These are phyloP conservation scores for Endocarpon pusillum DNA, from an alignment of 495 filamentous ascomycete species.

Conservation along the genomic window DNA sequence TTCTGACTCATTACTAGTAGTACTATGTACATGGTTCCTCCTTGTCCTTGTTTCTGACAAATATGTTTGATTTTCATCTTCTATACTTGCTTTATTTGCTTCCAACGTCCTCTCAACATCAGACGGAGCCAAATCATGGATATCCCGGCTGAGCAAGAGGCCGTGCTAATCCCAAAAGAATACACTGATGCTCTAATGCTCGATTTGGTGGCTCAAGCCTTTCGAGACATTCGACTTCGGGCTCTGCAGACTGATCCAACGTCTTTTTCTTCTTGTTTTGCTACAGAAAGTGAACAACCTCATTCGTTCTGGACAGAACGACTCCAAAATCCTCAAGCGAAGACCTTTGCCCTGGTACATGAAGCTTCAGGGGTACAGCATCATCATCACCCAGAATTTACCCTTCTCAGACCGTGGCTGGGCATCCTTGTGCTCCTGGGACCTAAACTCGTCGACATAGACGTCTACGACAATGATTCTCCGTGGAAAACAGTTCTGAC, in stretches of 20 bases:
- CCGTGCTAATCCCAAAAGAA: too few species aligned
- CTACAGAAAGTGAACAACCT: constrained; percentile 23
- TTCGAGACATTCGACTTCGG: constrained; percentile 14
- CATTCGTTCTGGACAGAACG: constrained; percentile 25
- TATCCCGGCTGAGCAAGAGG: too few species aligned
- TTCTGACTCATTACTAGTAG: too few species aligned
- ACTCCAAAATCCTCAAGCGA: constrained; percentile 26
- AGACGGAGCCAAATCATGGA: too few species aligned
- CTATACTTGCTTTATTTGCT: too few species aligned
- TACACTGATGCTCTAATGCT: too few species aligned
- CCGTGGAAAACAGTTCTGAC: constrained; percentile 11
- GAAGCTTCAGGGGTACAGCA: constrained; percentile 6
- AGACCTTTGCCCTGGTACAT: constrained; percentile 22
- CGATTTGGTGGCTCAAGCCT: too few species aligned
- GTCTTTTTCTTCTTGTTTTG: constrained; percentile 33
- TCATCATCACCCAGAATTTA: constrained; percentile 6
- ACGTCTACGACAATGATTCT: neutral
- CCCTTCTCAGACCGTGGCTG: constrained; percentile 11
- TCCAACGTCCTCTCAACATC: too few species aligned
- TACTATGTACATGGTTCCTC: too few species aligned
- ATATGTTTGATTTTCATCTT: too few species aligned
- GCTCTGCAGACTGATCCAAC: constrained; percentile 16
- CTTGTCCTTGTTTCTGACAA: too few species aligned
- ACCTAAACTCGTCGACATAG: constrained; percentile 7
- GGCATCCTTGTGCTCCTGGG: constrained; percentile 16